Evolutionary conservation across 495 filamentous ascomycete species (phyloP).

Genomic region (Talaromyces liani): DNA sequence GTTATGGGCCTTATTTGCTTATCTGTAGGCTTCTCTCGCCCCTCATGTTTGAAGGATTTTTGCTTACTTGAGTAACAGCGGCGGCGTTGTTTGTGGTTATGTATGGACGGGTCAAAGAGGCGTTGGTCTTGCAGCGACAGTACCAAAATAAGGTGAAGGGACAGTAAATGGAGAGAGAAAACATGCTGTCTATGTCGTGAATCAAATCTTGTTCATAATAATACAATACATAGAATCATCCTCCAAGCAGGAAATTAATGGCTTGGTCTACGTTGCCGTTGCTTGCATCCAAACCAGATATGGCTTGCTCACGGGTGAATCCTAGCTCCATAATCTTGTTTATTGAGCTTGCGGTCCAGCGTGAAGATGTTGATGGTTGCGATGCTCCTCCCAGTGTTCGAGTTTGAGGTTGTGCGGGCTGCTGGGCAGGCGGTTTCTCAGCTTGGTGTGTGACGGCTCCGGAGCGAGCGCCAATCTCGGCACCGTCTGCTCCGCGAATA

Average conservation of each 20-base stretch:
- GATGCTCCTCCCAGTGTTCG: not conserved
- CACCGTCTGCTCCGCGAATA: constrained; percentile 78
- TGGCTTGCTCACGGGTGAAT: constrained; percentile 66
- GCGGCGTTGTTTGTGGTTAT: constrained; percentile 51
- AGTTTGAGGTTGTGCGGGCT: constrained; percentile 12
- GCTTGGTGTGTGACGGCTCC: constrained; percentile 68
- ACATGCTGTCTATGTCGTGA: not conserved
- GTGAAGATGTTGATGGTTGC: constrained; percentile 17
- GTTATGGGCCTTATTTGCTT: constrained; percentile 67
- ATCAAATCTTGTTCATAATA: constrained; percentile 6
- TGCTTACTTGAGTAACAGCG: no score
- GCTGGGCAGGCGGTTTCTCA: constrained; percentile 15
- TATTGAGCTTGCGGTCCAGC: constrained; percentile 33
- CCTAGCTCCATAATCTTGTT: constrained; percentile 72
- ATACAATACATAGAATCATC: constrained; percentile 14
- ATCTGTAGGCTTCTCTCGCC: constrained; percentile 69
- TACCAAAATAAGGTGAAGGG: not conserved
- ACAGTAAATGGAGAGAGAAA: not conserved
- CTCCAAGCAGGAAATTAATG: constrained; percentile 68
- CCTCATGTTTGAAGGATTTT: no score
- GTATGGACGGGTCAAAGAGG: constrained; percentile 33
- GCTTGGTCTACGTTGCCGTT: constrained; percentile 82
- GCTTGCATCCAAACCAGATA: constrained; percentile 73
- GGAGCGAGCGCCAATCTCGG: constrained; percentile 74
- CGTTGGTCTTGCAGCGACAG: constrained; percentile 21